These are phyloP conservation scores for Arthrobotrys iridis DNA, from an alignment of 2,329 filamentous ascomycete genomes.

Conservation along the genomic window DNA sequence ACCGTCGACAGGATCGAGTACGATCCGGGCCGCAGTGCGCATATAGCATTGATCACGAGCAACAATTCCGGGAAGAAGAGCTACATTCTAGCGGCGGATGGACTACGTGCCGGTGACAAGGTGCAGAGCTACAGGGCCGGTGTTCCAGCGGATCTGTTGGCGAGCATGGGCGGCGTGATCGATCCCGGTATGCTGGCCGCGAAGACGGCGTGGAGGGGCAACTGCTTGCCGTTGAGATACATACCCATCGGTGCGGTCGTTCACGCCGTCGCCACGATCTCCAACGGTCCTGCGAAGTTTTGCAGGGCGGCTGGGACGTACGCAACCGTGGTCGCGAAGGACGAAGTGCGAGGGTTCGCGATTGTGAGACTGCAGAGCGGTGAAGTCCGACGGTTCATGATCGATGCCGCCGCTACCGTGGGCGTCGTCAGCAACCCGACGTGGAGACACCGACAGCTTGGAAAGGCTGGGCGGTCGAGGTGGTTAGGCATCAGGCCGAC, in stretches of 20 bases:
- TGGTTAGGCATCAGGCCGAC: slow-evolving; percentile 96
- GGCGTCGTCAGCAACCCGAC: slow-evolving; percentile 93
- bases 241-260: slow-evolving; percentile 93
- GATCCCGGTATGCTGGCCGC: slow-evolving; percentile 96
- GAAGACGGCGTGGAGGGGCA: slow-evolving; percentile 91
- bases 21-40: slow-evolving; percentile 89
- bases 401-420: slow-evolving; percentile 92
- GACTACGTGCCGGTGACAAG: slow-evolving; percentile 87
- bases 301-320: slow-evolving; percentile 95
- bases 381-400: slow-evolving; percentile 87
- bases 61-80: slow-evolving; percentile 78
- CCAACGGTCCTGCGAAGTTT: slow-evolving; percentile 81
- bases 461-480: slow-evolving; percentile 91
- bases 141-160: slow-evolving; percentile 84
- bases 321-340: slow-evolving; percentile 87
- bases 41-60: slow-evolving; percentile 86
- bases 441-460: slow-evolving; percentile 87
- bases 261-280: slow-evolving; percentile 84
- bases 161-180: slow-evolving; percentile 89
- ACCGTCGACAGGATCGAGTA: slow-evolving; percentile 94
- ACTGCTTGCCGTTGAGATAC: slow-evolving; percentile 94
- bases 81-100: slow-evolving; percentile 95
- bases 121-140: slow-evolving; percentile 92
- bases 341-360: slow-evolving; percentile 79
- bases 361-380: slow-evolving; percentile 89